phyloP scores from a whole-genome alignment of 139 green algal genomes.

The Chlorella sorokiniana region DNA sequence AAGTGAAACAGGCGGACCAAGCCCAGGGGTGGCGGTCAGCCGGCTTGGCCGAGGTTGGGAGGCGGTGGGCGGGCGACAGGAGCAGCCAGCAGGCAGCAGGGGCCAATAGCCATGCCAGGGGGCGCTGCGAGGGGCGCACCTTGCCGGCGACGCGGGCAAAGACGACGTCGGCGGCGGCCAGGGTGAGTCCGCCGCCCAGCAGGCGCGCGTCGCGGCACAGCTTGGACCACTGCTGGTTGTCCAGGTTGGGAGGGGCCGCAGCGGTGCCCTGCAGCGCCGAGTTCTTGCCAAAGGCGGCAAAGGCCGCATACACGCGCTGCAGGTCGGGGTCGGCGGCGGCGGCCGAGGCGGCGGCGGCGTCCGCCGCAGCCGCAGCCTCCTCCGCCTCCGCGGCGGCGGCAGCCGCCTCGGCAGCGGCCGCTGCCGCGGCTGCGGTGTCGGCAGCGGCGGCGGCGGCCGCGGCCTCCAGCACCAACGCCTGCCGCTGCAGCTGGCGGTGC shows the following conservation, averaged over 20 bases:
- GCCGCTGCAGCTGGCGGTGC: slow-evolving; percentile 8
- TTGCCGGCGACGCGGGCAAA: slow-evolving; percentile 21
- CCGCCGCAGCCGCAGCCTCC: neutral
- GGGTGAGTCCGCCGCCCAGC: slow-evolving; percentile 4
- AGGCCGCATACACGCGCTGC: slow-evolving; percentile 29
- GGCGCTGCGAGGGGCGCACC: neutral
- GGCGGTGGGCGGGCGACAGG: too few relatives aligned
- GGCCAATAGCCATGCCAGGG: too few relatives aligned
- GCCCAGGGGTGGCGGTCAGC: too few relatives aligned
- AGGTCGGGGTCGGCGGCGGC: neutral
- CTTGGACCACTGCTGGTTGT: slow-evolving; percentile 24
- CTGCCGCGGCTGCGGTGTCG: neutral
- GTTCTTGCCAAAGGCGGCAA: slow-evolving; percentile 26
- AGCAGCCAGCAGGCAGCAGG: too few relatives aligned
- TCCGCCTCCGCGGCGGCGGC: neutral
- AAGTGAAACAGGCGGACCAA: too few relatives aligned
- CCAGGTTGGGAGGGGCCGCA: neutral
- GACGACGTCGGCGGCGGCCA: neutral
- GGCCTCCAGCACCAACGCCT: slow-evolving; percentile 23
- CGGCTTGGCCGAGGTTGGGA: too few relatives aligned
- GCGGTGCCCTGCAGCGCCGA: neutral
- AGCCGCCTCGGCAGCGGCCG: slow-evolving; percentile 1
- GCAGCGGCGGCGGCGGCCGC: neutral
- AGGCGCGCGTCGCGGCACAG: slow-evolving; percentile 23
- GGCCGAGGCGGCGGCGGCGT: neutral